phyloP scores from a whole-genome alignment of 140 eudicot genomes.

The Senecio squalidus region DNA sequence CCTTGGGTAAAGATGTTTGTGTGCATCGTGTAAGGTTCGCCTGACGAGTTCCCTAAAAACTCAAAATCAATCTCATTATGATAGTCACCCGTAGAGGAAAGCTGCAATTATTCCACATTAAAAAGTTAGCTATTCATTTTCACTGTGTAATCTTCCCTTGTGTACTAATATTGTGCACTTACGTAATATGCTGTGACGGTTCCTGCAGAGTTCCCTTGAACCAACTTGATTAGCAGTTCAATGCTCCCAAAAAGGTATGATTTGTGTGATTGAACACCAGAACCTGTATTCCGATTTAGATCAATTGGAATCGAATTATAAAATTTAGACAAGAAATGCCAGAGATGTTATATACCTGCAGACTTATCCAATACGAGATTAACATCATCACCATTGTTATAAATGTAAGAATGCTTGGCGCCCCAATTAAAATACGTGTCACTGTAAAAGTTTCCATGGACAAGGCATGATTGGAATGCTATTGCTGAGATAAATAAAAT shows the following conservation, averaged over 20 bases:
- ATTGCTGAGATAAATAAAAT: constrained; percentile 26
- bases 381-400: constrained; percentile 37
- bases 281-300: constrained; percentile 38
- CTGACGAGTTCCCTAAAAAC: constrained; percentile 71
- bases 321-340: neutral
- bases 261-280: too few relatives aligned
- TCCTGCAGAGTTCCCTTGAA: too few relatives aligned
- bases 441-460: constrained; percentile 29
- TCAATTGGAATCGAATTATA: neutral
- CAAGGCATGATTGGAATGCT: constrained; percentile 34
- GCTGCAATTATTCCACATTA: constrained; percentile 31
- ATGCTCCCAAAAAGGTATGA: too few relatives aligned
- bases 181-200: constrained; percentile 70
- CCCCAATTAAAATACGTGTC: constrained; percentile 56
- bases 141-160: too few relatives aligned
- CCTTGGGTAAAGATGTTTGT: too few relatives aligned
- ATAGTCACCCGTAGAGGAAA: constrained; percentile 59
- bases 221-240: constrained; percentile 57
- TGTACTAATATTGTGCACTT: too few relatives aligned
- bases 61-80: too few relatives aligned
- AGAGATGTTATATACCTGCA: constrained; percentile 39
- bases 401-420: constrained; percentile 31
- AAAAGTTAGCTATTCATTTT: neutral
- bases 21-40: too few relatives aligned
- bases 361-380: constrained; percentile 40